Percentiles rank a stretch among this genome's conserved stretches.
phyloP scores from a whole-genome alignment of 805 yeast genomes.

The Pichia manshurica region DNA sequence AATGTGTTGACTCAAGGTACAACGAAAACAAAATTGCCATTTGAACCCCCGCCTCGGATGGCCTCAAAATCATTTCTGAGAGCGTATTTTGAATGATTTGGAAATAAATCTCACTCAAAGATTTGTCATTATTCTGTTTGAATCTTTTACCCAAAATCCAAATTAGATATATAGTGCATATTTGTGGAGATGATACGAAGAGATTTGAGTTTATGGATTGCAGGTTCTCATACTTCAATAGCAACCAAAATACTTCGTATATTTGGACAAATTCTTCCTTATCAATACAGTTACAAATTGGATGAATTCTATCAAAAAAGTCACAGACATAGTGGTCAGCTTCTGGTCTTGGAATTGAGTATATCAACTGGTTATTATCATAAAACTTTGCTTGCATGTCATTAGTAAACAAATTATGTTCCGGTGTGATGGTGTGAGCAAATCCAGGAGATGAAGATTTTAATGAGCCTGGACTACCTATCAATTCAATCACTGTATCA shows the following conservation, averaged over 20 bases:
- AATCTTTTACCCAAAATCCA: constrained; percentile 9
- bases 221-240: constrained; percentile 1
- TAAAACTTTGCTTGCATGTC: not conserved
- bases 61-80: constrained; percentile 16
- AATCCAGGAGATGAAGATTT: not conserved
- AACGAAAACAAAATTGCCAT: constrained; percentile 15
- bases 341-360: constrained; percentile 3
- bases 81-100: constrained; percentile 15
- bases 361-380: constrained; percentile 1
- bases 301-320: constrained; percentile 9
- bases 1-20: constrained; percentile 16
- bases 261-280: constrained; percentile 6
- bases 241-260: constrained; percentile 10
- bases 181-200: not conserved
- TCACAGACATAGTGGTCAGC: constrained; percentile 7
- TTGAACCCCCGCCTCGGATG: constrained; percentile 21
- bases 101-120: constrained; percentile 12
- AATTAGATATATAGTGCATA: constrained; percentile 6
- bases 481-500: constrained; percentile 4
- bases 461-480: constrained; percentile 4
- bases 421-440: not conserved
- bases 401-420: not conserved
- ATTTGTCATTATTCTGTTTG: not conserved
- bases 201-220: not conserved
- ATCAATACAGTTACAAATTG: constrained; percentile 9